Evolutionary conservation across 2,329 filamentous ascomycete genomes (phyloP), one percentile per base, ranked within the genome.

Genomic region (Epichloe typhina): DNA sequence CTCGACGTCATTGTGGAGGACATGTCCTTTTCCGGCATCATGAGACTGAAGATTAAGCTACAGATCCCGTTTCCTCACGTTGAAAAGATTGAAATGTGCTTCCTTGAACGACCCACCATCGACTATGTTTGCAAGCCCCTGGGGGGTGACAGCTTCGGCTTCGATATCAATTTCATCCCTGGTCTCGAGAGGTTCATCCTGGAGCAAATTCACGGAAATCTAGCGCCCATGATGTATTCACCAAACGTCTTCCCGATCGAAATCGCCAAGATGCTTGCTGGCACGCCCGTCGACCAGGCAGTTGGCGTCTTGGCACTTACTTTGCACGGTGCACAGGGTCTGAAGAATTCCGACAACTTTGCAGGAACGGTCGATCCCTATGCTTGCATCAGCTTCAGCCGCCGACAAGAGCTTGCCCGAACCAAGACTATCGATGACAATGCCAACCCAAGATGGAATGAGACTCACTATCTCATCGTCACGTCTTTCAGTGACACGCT

Each of bases 131-230:
- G 93, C 76, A 98, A 98, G 68, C 93, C 93, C 3, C 79, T 98
- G 13, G 93, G 94, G 94, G 94, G 94, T 54, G 93, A 98, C 54
- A 90, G 79, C 3, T 88, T 98, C 56, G 93, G 93, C 39, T 96
- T 98, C 64, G 93, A 98, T 62, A 97, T 98, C 75, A 97, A 96
- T 71, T 96, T 98, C 69, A 94, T 98, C 58, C 93, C 93, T 17
- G 91, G 91, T 58, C 77, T 98, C 23, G 90, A 97, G 66, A 79
- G 68, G 51, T 98, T 98, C 68, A 98, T 98, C 60, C 82, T 87
- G 64, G 93, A 98, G 60, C 88, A 95, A 70, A 95, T 98, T 49
- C 94, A 98, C 66, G 86, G 85, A 55, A 96, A 91, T 62, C 72
- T 98, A 47, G 85, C 82, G 2, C 94, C 93, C 0, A 97, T 98